Conservation (phyloP, 2,329 filamentous ascomycete species). For the Xylariaceae sp. region DNA sequence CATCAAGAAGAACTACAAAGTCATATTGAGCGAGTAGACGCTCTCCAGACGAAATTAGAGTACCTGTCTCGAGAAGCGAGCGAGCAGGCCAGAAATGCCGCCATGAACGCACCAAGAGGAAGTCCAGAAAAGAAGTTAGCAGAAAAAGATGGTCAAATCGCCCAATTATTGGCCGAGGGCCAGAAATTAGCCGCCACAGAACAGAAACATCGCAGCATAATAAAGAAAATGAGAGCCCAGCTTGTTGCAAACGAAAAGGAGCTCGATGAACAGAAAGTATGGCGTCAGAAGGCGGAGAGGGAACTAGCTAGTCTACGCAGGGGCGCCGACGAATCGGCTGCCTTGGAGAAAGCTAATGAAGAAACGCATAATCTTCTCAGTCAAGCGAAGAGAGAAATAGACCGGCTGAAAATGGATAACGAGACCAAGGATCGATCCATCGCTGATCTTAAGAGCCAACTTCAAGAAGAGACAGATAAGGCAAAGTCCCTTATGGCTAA, state of each 20-base stretch:
- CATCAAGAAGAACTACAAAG: conserved; percentile 77
- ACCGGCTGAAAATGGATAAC: conserved; percentile 56
- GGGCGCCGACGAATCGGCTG: conserved; percentile 45
- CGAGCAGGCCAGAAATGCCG: conserved; percentile 66
- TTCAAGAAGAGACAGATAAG: conserved; percentile 61
- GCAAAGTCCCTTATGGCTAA: conserved; percentile 63
- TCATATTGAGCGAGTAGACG: conserved; percentile 86
- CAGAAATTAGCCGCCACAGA: conserved; percentile 82
- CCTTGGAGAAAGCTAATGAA: conserved; percentile 51
- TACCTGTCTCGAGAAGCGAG: conserved; percentile 78
- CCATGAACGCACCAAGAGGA: conserved; percentile 55
- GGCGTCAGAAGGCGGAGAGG: conserved; percentile 52
- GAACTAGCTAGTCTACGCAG: conserved; percentile 45
- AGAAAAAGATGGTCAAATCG: conserved; percentile 87
- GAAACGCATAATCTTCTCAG: conserved; percentile 32
- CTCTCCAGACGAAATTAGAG: conserved; percentile 82
- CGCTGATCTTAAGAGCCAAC: conserved; percentile 61
- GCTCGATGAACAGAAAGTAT: conserved; percentile 52
- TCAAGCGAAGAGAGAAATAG: conserved; percentile 40
- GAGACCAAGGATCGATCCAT: conserved; percentile 61
- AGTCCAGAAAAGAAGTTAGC: conserved; percentile 73
- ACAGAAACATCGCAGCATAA: conserved; percentile 72
- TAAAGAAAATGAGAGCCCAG: conserved; percentile 73
- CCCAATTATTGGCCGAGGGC: conserved; percentile 85
- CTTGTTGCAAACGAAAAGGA: conserved; percentile 61